These are phyloP conservation scores for Bodo saltans DNA, from an alignment of 78 protist species.

Conservation along the genomic window DNA sequence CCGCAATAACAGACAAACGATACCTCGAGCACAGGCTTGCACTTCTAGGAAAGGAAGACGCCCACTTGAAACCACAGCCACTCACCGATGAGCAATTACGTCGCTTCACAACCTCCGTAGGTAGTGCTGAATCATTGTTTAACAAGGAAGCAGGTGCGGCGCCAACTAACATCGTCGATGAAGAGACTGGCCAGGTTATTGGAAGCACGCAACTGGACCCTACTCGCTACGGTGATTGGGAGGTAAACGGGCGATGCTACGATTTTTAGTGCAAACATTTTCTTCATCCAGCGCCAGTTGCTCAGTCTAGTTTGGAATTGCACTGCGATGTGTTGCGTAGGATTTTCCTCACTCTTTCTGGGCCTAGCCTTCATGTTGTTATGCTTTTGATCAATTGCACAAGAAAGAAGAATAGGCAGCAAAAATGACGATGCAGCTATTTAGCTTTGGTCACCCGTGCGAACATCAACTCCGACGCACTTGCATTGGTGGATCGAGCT, in stretches of 20 bases:
- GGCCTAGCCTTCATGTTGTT: too few relatives aligned
- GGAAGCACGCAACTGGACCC: conserved; percentile 81
- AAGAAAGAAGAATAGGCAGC: too few relatives aligned
- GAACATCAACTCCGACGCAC: neutral
- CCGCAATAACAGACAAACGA: neutral
- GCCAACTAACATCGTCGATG: neutral
- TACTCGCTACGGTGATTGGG: conserved; percentile 80
- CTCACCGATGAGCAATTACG: neutral
- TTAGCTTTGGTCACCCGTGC: neutral
- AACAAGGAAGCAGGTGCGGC: neutral
- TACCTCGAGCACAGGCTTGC: neutral
- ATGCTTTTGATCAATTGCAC: too few relatives aligned
- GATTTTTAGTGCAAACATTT: conserved; percentile 51
- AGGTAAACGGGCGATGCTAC: conserved; percentile 60
- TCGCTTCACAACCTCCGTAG: neutral
- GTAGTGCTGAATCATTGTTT: neutral
- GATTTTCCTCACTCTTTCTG: too few relatives aligned
- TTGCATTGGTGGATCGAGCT: neutral
- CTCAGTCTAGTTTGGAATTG: too few relatives aligned
- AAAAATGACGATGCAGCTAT: neutral
- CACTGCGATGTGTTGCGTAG: too few relatives aligned
- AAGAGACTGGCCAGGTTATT: conserved; percentile 59
- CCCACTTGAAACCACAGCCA: neutral
- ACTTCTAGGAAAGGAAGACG: neutral
- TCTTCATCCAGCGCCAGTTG: too few relatives aligned